These are phyloP conservation scores for Cutaneotrichosporon sp. DNA, from an alignment of 1,284 basidiomycete species.

Conservation along the genomic window DNA sequence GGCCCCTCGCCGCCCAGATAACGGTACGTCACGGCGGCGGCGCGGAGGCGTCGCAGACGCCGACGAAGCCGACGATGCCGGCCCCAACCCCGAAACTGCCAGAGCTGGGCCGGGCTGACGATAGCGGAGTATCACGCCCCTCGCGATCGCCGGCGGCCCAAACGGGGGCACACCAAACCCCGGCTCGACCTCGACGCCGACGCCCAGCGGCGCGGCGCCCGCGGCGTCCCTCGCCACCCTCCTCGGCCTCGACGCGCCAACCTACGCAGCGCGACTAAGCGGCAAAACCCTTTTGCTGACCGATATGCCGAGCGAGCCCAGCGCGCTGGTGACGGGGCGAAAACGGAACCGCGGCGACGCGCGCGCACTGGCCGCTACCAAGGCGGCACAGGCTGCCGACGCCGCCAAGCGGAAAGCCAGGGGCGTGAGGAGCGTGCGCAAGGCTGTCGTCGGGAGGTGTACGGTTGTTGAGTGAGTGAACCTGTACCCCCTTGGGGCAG, in stretches of 20 bases:
- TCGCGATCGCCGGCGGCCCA: too few species aligned
- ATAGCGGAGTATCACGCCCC: not conserved
- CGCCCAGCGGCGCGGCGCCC: constrained; percentile 18
- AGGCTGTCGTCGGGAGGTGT: constrained; percentile 14
- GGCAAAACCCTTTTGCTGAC: constrained; percentile 34
- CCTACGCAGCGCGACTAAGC: constrained; percentile 28
- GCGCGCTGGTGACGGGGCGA: constrained; percentile 26
- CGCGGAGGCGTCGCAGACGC: too few species aligned
- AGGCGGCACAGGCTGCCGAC: constrained; percentile 12
- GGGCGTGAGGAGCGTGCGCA: constrained; percentile 14
- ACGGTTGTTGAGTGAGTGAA: constrained; percentile 27
- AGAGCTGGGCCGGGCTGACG: too few species aligned
- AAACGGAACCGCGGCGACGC: constrained; percentile 32
- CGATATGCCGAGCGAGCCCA: constrained; percentile 6
- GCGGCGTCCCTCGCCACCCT: constrained; percentile 16
- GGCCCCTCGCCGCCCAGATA: constrained; percentile 12
- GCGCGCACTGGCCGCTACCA: constrained; percentile 8
- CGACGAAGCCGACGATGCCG: too few species aligned
- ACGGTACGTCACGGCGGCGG: not conserved
- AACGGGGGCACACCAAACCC: too few species aligned
- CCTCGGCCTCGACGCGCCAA: constrained; percentile 22
- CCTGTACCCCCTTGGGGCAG: not conserved
- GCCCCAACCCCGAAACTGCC: too few species aligned
- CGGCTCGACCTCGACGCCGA: not conserved
- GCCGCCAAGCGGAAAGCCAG: constrained; percentile 4